phyloP scores from a whole-genome alignment of 192 early-diverging fungal genomes.

The Rhizophagus clarus region DNA sequence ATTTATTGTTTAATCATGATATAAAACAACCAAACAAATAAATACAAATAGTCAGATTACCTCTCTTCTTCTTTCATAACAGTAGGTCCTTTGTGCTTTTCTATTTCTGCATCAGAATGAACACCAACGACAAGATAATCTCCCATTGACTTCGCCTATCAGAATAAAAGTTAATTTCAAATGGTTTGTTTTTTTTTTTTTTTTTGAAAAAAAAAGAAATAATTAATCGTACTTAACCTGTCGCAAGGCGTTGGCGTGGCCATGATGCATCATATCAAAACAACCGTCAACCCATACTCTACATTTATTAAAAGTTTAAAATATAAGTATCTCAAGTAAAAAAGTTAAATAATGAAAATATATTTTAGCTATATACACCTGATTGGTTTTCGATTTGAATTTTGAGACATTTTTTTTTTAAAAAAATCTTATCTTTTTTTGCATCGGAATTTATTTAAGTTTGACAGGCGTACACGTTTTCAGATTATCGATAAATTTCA shows the following conservation, averaged over 20 bases:
- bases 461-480: too few relatives aligned
- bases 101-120: constrained; percentile 92
- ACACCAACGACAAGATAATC: constrained; percentile 95
- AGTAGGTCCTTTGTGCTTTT: constrained; percentile 93
- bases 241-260: constrained; percentile 94
- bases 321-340: too few relatives aligned
- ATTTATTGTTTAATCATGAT: background rate
- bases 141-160: constrained; percentile 90
- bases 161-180: background rate
- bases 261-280: constrained; percentile 97
- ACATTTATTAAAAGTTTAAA: background rate
- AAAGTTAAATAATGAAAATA: too few relatives aligned
- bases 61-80: constrained; percentile 96
- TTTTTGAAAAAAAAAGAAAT: background rate
- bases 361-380: background rate
- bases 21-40: background rate
- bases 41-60: constrained; percentile 41
- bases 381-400: background rate
- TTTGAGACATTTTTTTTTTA: too few relatives aligned
- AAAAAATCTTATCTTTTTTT: too few relatives aligned
- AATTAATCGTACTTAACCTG: constrained; percentile 58
- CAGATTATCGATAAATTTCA: too few relatives aligned
- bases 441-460: too few relatives aligned
- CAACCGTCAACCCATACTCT: constrained; percentile 92
- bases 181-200: background rate